A percentile compares a stretch with the other conserved stretches of the same genome.
Evolutionary conservation across 768 basidiomycete genomes (phyloP).

Genomic region (Mycena galopus): DNA sequence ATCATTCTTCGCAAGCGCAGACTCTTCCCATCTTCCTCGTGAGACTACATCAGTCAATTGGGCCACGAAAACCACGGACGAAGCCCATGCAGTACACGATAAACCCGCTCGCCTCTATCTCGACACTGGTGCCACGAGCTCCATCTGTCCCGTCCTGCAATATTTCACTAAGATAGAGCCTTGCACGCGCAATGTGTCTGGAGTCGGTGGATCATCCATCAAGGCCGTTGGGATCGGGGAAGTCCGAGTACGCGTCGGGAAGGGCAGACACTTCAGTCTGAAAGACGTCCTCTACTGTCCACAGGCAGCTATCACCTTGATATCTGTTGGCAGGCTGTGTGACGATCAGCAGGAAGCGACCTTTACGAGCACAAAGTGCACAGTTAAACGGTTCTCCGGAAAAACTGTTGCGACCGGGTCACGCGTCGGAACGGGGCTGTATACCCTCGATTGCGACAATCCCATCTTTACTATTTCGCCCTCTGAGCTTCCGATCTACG

Average conservation of each 20-base stretch:
- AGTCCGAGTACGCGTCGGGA: background rate
- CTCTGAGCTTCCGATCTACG: background rate
- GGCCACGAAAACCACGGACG: too few relatives aligned
- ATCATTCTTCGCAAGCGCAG: background rate
- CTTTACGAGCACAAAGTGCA: background rate
- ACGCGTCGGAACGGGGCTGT: background rate
- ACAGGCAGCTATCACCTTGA: background rate
- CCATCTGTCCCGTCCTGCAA: too few relatives aligned
- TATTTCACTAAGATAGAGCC: too few relatives aligned
- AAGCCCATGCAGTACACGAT: too few relatives aligned
- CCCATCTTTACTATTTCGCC: too few relatives aligned
- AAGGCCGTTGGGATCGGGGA: constrained; percentile 1
- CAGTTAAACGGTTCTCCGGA: background rate
- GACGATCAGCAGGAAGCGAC: background rate
- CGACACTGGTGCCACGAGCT: too few relatives aligned
- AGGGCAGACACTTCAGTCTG: constrained; percentile 6
- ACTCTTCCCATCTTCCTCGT: too few relatives aligned
- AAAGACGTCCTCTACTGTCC: constrained; percentile 7
- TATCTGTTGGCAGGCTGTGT: constrained; percentile 14
- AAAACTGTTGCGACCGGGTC: background rate
- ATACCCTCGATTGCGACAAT: background rate
- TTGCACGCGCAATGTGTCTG: background rate
- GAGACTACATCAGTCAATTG: too few relatives aligned
- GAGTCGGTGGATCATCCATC: constrained; percentile 1
- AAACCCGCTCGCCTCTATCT: too few relatives aligned